Evolutionary conservation across 1,284 basidiomycete genomes (phyloP), one percentile per base, ranked within the genome.

Genomic region (Cryptococcus sp.): DNA sequence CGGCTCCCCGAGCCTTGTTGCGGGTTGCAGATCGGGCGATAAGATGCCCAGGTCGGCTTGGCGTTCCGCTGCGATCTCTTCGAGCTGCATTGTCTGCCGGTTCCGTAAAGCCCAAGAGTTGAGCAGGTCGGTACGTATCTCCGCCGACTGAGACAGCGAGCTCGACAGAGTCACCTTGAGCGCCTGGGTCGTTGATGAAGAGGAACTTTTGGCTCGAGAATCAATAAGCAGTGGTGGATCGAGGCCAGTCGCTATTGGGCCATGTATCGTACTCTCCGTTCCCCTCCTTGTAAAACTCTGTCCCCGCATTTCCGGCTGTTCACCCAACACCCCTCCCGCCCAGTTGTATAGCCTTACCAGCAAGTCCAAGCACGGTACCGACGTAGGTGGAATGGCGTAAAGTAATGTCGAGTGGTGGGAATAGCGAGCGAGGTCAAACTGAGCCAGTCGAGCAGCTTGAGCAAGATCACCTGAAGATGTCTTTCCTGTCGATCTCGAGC

Each of bases 371-470:
- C 67, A 70, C 7, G 58, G 53, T n/a, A 68, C 53, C 5, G 68
- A 71, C 40, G 62, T 67, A 1, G 72, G 72, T 10, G 72, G 71
- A 4, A 70, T 63, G 5, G 70, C 62, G 50, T 68, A 70, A 2
- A 74, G 60, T 25, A 72, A 45, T 2, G 65, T 65, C 21, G 71
- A 73, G 46, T 74, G 71, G 47, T 69, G 63, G 22, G 62, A 65
- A 48, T 70, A 73, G 26, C 68, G 47, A 5, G 60, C 53, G 6
- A 73, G 52, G 38, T 72, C 69, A 54, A 66, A 72, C 50, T 69
- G 64, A 3, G 72, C 66, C 24, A 59, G 48, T 16, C 68, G 51
- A 4, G 63, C 49, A 0, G 66, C 59, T 54, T 72, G 69, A 28
- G 61, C 64, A n/a, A 54, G 48, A 43, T 69, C 69, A 2, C 48